phyloP scores from a whole-genome alignment of 352 stramenopile genomes.

The Pythium insidiosum region DNA sequence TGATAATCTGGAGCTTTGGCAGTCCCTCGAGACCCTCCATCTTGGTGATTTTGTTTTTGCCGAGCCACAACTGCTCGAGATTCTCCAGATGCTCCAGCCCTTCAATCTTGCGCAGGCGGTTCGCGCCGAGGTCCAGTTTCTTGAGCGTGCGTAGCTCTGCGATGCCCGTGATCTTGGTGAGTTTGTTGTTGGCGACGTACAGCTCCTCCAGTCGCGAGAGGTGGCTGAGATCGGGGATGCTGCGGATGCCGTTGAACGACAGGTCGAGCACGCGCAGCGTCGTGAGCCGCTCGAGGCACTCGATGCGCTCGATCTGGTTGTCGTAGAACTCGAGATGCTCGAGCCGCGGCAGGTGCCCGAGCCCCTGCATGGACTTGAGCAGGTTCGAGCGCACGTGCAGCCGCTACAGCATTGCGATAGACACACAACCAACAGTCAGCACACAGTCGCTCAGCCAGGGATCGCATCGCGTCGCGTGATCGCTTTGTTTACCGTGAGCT shows the following conservation, averaged over 20 bases:
- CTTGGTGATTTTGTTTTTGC: constrained; percentile 97
- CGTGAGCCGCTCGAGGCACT: constrained; percentile 42
- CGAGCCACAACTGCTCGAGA: constrained; percentile 95
- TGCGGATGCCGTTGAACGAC: constrained; percentile 95
- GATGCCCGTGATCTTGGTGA: constrained; percentile 93
- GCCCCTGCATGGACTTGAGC: constrained; percentile 68
- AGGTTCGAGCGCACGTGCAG: constrained; percentile 80
- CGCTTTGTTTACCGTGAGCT: constrained; percentile 48
- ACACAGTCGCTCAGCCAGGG: too few relatives aligned
- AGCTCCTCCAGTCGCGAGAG: constrained; percentile 86
- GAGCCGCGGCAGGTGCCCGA: constrained; percentile 58
- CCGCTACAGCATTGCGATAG: constrained; percentile 12
- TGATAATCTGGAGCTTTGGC: constrained; percentile 84
- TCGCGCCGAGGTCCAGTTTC: constrained; percentile 97
- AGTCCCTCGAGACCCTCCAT: constrained; percentile 86
- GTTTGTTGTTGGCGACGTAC: constrained; percentile 97
- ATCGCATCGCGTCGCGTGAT: too few relatives aligned
- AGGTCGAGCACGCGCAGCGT: constrained; percentile 89
- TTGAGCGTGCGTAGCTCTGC: constrained; percentile 71
- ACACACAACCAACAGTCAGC: background rate
- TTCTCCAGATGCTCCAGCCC: constrained; percentile 84
- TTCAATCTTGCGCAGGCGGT: constrained; percentile 91
- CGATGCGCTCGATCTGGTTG: constrained; percentile 92
- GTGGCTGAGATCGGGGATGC: constrained; percentile 74
- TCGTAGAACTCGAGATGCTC: constrained; percentile 97